phyloP scores from a whole-genome alignment of 2,329 filamentous ascomycete species.

The Dactylellina sp. region DNA sequence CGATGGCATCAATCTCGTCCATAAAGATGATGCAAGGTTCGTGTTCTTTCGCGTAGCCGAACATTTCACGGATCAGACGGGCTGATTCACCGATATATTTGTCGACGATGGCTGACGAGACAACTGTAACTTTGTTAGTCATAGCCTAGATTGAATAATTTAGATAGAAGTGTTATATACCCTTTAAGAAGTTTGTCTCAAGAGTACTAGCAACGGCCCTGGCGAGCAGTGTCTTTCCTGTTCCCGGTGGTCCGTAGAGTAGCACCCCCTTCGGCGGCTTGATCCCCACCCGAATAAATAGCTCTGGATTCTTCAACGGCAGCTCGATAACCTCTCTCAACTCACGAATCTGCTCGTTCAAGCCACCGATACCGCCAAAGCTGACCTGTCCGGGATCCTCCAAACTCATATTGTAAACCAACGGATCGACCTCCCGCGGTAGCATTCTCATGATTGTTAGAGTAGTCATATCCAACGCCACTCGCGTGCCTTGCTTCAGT shows the following conservation, averaged over 20 bases:
- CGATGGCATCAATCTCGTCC: constrained; percentile 99
- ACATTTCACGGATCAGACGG: constrained; percentile 98
- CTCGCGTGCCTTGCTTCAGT: constrained; percentile 97
- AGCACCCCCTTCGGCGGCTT: constrained; percentile 98
- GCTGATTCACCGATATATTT: constrained; percentile 99
- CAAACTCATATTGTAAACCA: constrained; percentile 99
- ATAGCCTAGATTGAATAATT: neutral
- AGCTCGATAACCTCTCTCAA: constrained; percentile 97
- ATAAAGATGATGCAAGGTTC: constrained; percentile 99
- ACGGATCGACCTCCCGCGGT: constrained; percentile 94
- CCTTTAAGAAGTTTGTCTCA: constrained; percentile 98
- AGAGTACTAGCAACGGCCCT: constrained; percentile 94
- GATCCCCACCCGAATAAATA: constrained; percentile 96
- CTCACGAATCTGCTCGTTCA: constrained; percentile 98
- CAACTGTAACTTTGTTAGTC: too few relatives aligned
- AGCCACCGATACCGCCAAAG: constrained; percentile 95
- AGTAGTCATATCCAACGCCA: constrained; percentile 98
- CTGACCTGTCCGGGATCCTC: constrained; percentile 98
- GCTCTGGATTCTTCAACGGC: constrained; percentile 96
- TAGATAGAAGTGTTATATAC: constrained; percentile 67
- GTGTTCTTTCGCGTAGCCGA: constrained; percentile 98
- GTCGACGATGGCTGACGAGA: constrained; percentile 98
- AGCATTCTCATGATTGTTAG: constrained; percentile 99
- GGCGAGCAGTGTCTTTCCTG: constrained; percentile 93
- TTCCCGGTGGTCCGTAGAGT: constrained; percentile 94